A percentile compares a stretch with the other conserved stretches of the same genome.
These are phyloP conservation scores for Tylopilus rubrobrunneus DNA, from an alignment of 768 basidiomycete genomes.

Conservation along the genomic window DNA sequence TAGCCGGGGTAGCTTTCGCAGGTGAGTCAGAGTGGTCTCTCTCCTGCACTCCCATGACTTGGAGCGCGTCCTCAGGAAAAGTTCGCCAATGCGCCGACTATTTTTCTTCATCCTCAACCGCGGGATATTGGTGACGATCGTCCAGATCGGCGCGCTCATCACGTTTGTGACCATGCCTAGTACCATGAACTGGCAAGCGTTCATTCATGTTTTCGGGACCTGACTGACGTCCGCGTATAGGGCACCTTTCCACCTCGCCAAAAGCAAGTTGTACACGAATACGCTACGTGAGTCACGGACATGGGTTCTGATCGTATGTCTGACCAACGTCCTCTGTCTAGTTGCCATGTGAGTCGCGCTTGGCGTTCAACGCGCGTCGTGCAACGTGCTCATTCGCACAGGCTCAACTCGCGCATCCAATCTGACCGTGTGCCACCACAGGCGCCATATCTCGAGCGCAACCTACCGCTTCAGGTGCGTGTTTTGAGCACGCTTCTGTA, in stretches of 20 bases:
- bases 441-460: neutral
- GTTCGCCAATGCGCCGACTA: neutral
- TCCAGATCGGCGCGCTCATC: neutral
- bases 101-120: neutral
- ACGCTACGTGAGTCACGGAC: neutral
- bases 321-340: neutral
- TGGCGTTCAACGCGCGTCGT: neutral
- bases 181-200: neutral
- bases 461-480: neutral
- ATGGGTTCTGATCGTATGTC: neutral
- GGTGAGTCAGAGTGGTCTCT: neutral
- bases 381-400: neutral
- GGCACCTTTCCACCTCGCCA: neutral
- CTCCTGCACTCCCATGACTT: neutral
- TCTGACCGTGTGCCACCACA: neutral
- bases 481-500: neutral
- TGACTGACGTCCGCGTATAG: neutral
- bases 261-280: constrained; percentile 2
- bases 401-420: neutral
- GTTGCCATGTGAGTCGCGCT: constrained; percentile 1
- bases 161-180: neutral
- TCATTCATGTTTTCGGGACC: neutral
- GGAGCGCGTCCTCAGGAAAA: neutral
- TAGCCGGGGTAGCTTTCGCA: neutral
- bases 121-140: constrained; percentile 3